A percentile compares a stretch with the other conserved stretches of the same genome.
These are phyloP conservation scores for Phyllosticta capitalensis DNA, from an alignment of 2,329 filamentous ascomycete genomes.

Conservation along the genomic window DNA sequence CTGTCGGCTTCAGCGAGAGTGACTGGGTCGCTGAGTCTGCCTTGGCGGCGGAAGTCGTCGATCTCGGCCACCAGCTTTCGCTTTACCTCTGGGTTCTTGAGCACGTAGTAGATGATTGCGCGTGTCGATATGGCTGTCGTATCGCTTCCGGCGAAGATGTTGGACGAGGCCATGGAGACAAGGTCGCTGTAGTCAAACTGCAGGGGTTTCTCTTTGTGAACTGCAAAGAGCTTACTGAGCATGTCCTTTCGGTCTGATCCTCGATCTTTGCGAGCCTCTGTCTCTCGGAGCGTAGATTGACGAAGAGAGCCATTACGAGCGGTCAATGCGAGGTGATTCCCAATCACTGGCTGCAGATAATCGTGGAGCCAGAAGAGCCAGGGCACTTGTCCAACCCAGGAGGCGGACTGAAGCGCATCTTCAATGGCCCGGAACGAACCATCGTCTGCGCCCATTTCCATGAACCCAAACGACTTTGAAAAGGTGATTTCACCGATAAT, in stretches of 20 bases:
- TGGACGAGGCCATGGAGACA: slow-evolving; percentile 28
- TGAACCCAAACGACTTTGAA: slow-evolving; percentile 28
- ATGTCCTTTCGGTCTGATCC: slow-evolving; percentile 29
- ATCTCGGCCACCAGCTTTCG: slow-evolving; percentile 18
- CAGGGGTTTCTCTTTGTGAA: slow-evolving; percentile 26
- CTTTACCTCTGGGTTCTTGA: slow-evolving; percentile 15
- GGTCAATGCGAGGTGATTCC: slow-evolving; percentile 27
- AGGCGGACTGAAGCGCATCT: slow-evolving; percentile 21
- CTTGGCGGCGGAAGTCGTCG: slow-evolving; percentile 11
- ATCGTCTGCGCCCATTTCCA: slow-evolving; percentile 25
- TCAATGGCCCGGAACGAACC: slow-evolving; percentile 28
- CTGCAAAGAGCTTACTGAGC: slow-evolving; percentile 27
- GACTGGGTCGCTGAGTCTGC: slow-evolving; percentile 13
- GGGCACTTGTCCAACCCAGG: slow-evolving; percentile 32
- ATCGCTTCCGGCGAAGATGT: slow-evolving; percentile 35
- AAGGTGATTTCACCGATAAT: slow-evolving; percentile 35
- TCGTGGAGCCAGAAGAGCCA: slow-evolving; percentile 28
- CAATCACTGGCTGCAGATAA: slow-evolving; percentile 25
- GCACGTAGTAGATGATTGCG: slow-evolving; percentile 18
- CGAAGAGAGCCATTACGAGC: slow-evolving; percentile 26
- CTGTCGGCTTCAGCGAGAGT: slow-evolving; percentile 17
- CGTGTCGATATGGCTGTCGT: slow-evolving; percentile 33
- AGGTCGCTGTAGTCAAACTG: slow-evolving; percentile 29
- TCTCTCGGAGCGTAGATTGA: slow-evolving; percentile 22
- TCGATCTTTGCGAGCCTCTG: slow-evolving; percentile 21